These are phyloP conservation scores for Parastagonospora avenae DNA, from an alignment of 2,329 filamentous ascomycete species.

Conservation along the genomic window DNA sequence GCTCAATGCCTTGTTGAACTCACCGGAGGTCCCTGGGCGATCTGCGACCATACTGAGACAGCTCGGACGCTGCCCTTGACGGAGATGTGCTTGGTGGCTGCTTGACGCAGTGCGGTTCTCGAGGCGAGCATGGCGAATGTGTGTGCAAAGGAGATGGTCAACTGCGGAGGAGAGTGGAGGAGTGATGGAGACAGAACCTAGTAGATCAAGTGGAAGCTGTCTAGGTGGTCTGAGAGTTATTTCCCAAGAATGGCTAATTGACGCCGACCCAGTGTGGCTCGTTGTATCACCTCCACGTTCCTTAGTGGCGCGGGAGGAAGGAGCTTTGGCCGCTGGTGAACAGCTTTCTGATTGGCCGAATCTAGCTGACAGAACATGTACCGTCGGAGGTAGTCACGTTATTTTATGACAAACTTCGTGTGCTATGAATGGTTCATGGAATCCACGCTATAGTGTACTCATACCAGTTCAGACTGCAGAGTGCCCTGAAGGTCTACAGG, in stretches of 20 bases:
- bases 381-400: too few species aligned
- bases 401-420: too few species aligned
- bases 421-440: too few species aligned
- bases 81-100: constrained; percentile 41
- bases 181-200: constrained; percentile 11
- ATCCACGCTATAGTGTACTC: too few species aligned
- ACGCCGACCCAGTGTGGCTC: constrained; percentile 2
- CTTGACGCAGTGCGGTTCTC: constrained; percentile 46
- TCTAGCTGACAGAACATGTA: too few species aligned
- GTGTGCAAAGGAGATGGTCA: constrained; percentile 10
- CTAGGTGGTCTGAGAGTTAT: constrained; percentile 30
- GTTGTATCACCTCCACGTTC: constrained; percentile 10
- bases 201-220: constrained; percentile 10
- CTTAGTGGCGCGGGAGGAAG: background rate
- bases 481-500: too few species aligned
- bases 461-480: too few species aligned
- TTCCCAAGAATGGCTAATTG: constrained; percentile 33
- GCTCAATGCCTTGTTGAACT: constrained; percentile 47
- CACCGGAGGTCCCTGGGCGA: constrained; percentile 93
- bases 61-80: constrained; percentile 57
- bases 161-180: constrained; percentile 10
- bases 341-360: too few species aligned
- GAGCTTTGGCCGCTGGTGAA: too few species aligned
- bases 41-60: constrained; percentile 86
- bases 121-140: constrained; percentile 43